Percentiles rank a stretch among this genome's conserved stretches.
These are phyloP conservation scores for Solanum hybrid DNA, from an alignment of 305 asterid species.

Conservation along the genomic window DNA sequence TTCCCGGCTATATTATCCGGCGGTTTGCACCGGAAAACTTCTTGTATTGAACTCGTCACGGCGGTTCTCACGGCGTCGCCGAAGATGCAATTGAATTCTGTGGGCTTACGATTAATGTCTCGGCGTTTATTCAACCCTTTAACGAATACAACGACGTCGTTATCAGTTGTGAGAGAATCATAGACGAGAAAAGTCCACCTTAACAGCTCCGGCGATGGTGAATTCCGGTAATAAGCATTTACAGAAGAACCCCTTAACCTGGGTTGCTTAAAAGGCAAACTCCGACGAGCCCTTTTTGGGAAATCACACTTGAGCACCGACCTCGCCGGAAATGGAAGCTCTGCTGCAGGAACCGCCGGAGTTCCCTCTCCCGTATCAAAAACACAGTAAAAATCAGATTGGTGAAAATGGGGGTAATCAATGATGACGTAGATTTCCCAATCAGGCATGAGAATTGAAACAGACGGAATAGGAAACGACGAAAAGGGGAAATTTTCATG, in stretches of 20 bases:
- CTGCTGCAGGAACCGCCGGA: slow-evolving; percentile 40
- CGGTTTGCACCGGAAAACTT: slow-evolving; percentile 71
- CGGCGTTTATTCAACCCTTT: slow-evolving; percentile 66
- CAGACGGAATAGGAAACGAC: slow-evolving; percentile 13
- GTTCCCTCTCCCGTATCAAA: slow-evolving; percentile 29
- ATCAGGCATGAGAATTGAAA: slow-evolving; percentile 53
- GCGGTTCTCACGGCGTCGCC: slow-evolving; percentile 44
- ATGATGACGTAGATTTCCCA: slow-evolving; percentile 74
- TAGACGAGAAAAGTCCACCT: slow-evolving; percentile 46
- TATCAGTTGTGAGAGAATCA: slow-evolving; percentile 56
- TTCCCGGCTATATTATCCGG: slow-evolving; percentile 22
- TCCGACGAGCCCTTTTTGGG: slow-evolving; percentile 39
- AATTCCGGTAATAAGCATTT: neutral
- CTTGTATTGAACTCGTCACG: slow-evolving; percentile 66
- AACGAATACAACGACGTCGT: slow-evolving; percentile 65
- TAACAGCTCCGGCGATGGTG: slow-evolving; percentile 24
- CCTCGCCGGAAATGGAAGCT: slow-evolving; percentile 45
- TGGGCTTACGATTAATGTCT: slow-evolving; percentile 38
- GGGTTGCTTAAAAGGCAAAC: slow-evolving; percentile 46
- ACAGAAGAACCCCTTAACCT: slow-evolving; percentile 8
- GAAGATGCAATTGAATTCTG: slow-evolving; percentile 54
- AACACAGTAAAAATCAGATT: slow-evolving; percentile 23
- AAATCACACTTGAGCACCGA: slow-evolving; percentile 38
- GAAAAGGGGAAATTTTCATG: neutral
- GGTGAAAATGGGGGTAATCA: slow-evolving; percentile 7